A percentile compares a stretch with the other conserved stretches of the same genome.
These are phyloP conservation scores for Umbelopsis vinacea DNA, from an alignment of 192 early-diverging fungal species.

Conservation along the genomic window DNA sequence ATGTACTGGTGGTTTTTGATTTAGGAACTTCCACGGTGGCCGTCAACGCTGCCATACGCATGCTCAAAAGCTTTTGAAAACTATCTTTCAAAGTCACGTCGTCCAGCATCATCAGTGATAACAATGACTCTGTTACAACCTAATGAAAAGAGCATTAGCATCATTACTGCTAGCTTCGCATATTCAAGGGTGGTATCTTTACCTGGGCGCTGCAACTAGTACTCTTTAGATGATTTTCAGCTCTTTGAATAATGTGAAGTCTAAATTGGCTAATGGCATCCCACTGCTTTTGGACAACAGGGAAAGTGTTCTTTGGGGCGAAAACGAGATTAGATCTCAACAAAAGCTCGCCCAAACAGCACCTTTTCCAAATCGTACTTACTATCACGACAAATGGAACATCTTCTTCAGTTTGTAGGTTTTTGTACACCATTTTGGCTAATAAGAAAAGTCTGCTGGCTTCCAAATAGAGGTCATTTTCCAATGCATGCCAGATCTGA, in stretches of 20 bases:
- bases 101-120: constrained; percentile 71
- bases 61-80: constrained; percentile 54
- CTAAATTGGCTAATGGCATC: constrained; percentile 77
- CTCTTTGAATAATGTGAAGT: constrained; percentile 75
- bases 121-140: constrained; percentile 63
- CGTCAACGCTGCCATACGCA: constrained; percentile 53
- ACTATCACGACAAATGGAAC: constrained; percentile 37
- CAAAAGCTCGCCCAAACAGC: no score
- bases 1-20: background rate
- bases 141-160: constrained; percentile 25
- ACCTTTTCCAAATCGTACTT: background rate
- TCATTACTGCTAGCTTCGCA: no score
- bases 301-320: constrained; percentile 65
- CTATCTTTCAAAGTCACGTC: constrained; percentile 59
- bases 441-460: constrained; percentile 73
- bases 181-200: background rate
- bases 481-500: constrained; percentile 84
- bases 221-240: constrained; percentile 41
- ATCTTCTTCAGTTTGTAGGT: constrained; percentile 59
- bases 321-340: constrained; percentile 30
- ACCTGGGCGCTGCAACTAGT: background rate
- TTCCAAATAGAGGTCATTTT: constrained; percentile 68
- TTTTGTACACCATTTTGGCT: constrained; percentile 69
- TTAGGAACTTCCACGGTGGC: constrained; percentile 35
- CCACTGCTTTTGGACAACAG: constrained; percentile 84